Evolutionary conservation across 192 early-diverging fungal genomes (phyloP).

Genomic region (Gonapodya sp.): DNA sequence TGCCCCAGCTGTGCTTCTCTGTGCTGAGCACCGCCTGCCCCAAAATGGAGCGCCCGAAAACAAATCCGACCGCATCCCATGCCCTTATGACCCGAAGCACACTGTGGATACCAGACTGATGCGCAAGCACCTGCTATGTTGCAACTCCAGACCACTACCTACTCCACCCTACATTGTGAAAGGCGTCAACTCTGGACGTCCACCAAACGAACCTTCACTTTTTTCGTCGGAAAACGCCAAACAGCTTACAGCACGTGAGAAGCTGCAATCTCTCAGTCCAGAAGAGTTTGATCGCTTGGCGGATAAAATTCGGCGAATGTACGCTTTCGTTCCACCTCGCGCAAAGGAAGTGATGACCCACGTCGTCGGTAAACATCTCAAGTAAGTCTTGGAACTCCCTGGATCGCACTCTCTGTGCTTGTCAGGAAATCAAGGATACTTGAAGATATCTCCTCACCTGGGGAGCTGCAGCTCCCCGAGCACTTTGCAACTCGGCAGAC

Average conservation of each 20-base stretch:
- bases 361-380: neutral
- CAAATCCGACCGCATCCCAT: neutral
- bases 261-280: neutral
- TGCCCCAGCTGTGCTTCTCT: neutral
- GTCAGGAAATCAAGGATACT: no score
- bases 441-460: no score
- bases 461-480: no score
- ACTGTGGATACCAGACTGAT: neutral
- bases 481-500: no score
- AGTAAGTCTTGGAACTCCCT: neutral
- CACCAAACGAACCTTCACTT: neutral
- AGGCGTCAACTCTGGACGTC: neutral
- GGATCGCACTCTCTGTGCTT: no score
- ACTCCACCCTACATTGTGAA: neutral
- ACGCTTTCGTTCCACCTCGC: neutral
- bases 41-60: neutral
- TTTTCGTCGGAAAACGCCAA: neutral
- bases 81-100: neutral
- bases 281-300: neutral
- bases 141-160: neutral
- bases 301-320: neutral
- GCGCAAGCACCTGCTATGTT: neutral
- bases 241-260: neutral
- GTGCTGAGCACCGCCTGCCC: neutral
- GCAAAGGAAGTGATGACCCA: neutral